Percentiles rank a stretch among this genome's conserved stretches.
Conservation (phyloP, 2,329 filamentous ascomycete species). For the Cryphonectria nitschkei region DNA sequence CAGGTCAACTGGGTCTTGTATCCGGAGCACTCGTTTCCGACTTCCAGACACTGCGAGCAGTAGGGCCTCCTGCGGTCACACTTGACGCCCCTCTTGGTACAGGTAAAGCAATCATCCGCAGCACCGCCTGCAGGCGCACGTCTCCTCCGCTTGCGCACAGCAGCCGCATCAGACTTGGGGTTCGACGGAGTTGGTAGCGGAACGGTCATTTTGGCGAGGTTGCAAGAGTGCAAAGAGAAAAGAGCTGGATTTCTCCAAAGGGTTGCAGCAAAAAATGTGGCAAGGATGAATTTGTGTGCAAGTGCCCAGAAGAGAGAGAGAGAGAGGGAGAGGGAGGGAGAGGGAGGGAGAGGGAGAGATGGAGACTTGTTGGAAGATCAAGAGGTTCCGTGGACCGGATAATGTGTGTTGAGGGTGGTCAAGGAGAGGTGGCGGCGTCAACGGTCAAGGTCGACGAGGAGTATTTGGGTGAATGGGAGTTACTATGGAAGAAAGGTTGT, state of each 20-base stretch:
- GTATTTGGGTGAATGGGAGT: constrained; percentile 44
- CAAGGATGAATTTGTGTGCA: neutral
- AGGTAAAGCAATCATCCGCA: constrained; percentile 93
- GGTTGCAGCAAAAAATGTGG: constrained; percentile 20
- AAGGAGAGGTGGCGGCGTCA: constrained; percentile 37
- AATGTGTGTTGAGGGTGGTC: constrained; percentile 27
- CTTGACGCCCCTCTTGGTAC: constrained; percentile 78
- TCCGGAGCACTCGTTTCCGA: constrained; percentile 89
- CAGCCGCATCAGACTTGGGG: constrained; percentile 41
- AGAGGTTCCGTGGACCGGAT: constrained; percentile 28
- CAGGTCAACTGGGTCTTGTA: constrained; percentile 97
- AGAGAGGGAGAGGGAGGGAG: too few relatives aligned
- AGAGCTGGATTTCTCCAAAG: neutral
- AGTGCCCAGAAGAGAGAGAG: constrained; percentile 24
- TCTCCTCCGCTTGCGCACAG: constrained; percentile 75
- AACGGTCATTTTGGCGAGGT: constrained; percentile 50
- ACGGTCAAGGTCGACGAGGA: constrained; percentile 35
- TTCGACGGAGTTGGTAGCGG: constrained; percentile 46
- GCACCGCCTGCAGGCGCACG: constrained; percentile 87
- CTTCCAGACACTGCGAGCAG: constrained; percentile 90
- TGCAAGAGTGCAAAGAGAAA: neutral
- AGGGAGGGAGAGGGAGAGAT: too few relatives aligned
- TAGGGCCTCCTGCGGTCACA: constrained; percentile 93
- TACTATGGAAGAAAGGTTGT: constrained; percentile 46
- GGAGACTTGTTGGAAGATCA: constrained; percentile 23